Evolutionary conservation across 2,329 filamentous ascomycete species (phyloP).

Genomic region (Alternaria incomplexa): DNA sequence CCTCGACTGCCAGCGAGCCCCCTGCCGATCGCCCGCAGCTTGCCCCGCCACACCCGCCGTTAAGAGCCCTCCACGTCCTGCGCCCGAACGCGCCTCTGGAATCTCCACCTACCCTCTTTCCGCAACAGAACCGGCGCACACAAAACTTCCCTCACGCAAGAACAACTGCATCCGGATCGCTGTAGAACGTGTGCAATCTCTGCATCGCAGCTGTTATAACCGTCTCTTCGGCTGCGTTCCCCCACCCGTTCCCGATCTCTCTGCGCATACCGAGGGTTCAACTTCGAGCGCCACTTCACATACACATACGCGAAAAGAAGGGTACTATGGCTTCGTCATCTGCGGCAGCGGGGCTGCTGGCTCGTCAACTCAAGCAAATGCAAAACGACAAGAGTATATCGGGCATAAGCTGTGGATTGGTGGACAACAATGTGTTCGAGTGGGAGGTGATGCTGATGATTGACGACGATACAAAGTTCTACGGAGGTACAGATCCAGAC

Average conservation of each 20-base stretch:
- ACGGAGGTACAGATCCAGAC: constrained; percentile 70
- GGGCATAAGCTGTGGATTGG: constrained; percentile 90
- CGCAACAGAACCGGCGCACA: background rate
- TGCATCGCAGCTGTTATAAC: background rate
- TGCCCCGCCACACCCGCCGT: constrained; percentile 25
- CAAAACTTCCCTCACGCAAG: background rate
- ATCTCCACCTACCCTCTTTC: constrained; percentile 12
- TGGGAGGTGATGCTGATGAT: constrained; percentile 99
- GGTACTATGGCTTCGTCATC: constrained; percentile 45
- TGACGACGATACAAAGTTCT: constrained; percentile 89
- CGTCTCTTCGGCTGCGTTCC: background rate
- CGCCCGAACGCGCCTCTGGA: constrained; percentile 20
- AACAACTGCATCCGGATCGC: background rate
- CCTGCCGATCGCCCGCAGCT: constrained; percentile 15
- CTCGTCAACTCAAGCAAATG: constrained; percentile 92
- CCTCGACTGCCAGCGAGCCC: background rate
- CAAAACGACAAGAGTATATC: constrained; percentile 88
- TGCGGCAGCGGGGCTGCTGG: constrained; percentile 75
- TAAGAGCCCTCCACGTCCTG: constrained; percentile 14
- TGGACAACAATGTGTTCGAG: constrained; percentile 87
- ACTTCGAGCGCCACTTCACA: constrained; percentile 9
- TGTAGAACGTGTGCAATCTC: background rate
- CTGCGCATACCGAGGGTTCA: constrained; percentile 3
- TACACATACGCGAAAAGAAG: constrained; percentile 3
- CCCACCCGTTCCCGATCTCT: background rate